These are phyloP conservation scores for Saccharomycopsis fodiens DNA, from an alignment of 805 yeast genomes.

Conservation along the genomic window DNA sequence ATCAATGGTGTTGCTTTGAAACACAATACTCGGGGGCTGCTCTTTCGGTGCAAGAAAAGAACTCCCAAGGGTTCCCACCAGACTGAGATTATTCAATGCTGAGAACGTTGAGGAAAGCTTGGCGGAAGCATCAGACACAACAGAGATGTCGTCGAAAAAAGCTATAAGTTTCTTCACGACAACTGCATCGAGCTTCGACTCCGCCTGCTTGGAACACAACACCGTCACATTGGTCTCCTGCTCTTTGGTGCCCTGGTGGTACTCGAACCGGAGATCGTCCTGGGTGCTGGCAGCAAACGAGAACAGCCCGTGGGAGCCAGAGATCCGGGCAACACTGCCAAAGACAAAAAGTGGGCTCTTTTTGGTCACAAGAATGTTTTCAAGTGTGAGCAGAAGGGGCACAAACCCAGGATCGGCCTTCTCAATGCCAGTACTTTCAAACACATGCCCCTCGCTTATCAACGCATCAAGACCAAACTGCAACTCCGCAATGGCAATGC, in stretches of 20 bases:
- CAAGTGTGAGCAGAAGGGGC: slow-evolving; percentile 25
- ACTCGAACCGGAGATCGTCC: slow-evolving; percentile 49
- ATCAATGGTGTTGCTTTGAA: slow-evolving; percentile 13
- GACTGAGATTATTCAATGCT: slow-evolving; percentile 17
- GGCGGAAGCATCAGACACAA: slow-evolving; percentile 21
- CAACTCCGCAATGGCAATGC: slow-evolving; percentile 32
- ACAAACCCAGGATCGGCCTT: too few species aligned
- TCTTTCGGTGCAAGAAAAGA: slow-evolving; percentile 6
- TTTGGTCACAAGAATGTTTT: slow-evolving; percentile 35
- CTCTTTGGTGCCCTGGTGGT: slow-evolving; percentile 24
- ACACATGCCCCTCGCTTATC: slow-evolving; percentile 32
- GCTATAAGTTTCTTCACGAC: slow-evolving; percentile 15
- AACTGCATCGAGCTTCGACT: slow-evolving; percentile 17
- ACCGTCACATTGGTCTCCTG: slow-evolving; percentile 30
- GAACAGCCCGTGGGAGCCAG: too few species aligned
- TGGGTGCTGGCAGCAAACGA: too few species aligned
- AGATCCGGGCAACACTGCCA: slow-evolving; percentile 39
- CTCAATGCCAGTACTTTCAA: slow-evolving; percentile 24
- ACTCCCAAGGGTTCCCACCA: slow-evolving; percentile 8
- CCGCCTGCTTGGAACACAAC: slow-evolving; percentile 40
- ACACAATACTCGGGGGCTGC: background rate
- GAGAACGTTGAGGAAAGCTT: slow-evolving; percentile 23
- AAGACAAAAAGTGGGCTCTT: slow-evolving; percentile 34
- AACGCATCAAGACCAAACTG: slow-evolving; percentile 42
- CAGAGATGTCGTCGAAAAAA: slow-evolving; percentile 10